Evolutionary conservation across 1,284 basidiomycete species (phyloP).

Genomic region (Ganoderma leucocontextum): DNA sequence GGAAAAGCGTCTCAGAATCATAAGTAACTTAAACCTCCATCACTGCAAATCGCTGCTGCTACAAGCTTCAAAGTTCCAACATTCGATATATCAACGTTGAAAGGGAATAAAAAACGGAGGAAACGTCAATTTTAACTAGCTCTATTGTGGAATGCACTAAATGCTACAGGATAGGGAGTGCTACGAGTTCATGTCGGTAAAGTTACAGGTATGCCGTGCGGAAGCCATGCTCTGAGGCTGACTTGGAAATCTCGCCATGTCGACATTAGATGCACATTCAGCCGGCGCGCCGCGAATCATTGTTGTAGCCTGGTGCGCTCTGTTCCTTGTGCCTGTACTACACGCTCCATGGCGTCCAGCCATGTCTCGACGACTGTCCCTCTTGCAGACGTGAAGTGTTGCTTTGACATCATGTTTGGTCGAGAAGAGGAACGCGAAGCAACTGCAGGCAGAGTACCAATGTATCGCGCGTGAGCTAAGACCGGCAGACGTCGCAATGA

Average conservation of each 20-base stretch:
- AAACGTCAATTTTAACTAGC: too few species aligned
- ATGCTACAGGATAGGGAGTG: not conserved
- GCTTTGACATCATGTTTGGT: conserved; percentile 23
- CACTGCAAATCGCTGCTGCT: not conserved
- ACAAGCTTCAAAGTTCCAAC: not conserved
- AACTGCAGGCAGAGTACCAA: conserved; percentile 56
- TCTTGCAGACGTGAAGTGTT: conserved; percentile 6
- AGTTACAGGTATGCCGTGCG: not conserved
- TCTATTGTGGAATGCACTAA: not conserved
- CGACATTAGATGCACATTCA: not conserved
- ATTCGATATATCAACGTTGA: too few species aligned
- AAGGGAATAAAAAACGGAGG: too few species aligned
- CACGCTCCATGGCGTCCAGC: conserved; percentile 82
- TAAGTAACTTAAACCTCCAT: not conserved
- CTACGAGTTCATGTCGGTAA: not conserved
- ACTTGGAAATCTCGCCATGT: not conserved
- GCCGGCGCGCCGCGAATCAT: conserved; percentile 16
- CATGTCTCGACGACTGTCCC: conserved; percentile 66
- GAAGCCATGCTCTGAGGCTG: not conserved
- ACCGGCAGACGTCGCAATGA: conserved; percentile 91
- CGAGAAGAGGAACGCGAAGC: conserved; percentile 16
- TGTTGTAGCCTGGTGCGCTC: conserved; percentile 55
- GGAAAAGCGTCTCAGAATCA: conserved; percentile 17
- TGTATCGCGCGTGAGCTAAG: conserved; percentile 87
- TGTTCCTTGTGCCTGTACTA: conserved; percentile 63